Percentiles rank a stretch among this genome's conserved stretches.
phyloP scores from a whole-genome alignment of 208 protist genomes.

The Leishmania tropica region DNA sequence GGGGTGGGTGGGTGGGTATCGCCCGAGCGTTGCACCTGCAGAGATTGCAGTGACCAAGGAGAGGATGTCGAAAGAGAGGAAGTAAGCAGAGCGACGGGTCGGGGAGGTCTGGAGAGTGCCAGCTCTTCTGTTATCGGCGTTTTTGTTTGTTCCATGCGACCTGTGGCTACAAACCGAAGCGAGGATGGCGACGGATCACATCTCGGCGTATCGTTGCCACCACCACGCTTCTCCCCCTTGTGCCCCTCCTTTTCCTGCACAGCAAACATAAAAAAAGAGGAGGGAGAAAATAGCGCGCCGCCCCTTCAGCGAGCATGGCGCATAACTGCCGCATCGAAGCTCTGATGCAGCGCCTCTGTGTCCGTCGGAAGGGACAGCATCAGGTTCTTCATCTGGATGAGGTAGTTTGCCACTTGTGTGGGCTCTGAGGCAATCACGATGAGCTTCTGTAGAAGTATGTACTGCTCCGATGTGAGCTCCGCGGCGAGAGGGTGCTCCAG shows the following conservation, averaged over 20 bases:
- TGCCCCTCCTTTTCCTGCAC: not conserved
- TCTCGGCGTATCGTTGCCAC: not conserved
- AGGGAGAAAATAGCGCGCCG: too few relatives aligned
- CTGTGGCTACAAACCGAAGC: not conserved
- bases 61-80: too few relatives aligned
- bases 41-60: too few relatives aligned
- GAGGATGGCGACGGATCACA: not conserved
- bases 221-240: not conserved
- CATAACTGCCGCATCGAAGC: slow-evolving; percentile 43
- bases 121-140: not conserved
- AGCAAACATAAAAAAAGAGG: not conserved
- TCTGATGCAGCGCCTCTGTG: slow-evolving; percentile 41
- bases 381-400: slow-evolving; percentile 76
- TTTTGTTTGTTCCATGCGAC: not conserved
- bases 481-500: slow-evolving; percentile 51
- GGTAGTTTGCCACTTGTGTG: slow-evolving; percentile 71
- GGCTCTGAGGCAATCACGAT: slow-evolving; percentile 56
- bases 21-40: not conserved
- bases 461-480: slow-evolving; percentile 61
- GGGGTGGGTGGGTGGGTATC: not conserved
- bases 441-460: slow-evolving; percentile 59
- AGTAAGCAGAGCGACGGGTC: too few relatives aligned
- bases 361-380: slow-evolving; percentile 64
- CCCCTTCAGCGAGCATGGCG: slow-evolving; percentile 17
- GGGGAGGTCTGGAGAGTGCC: too few relatives aligned